Conservation (phyloP, 208 protist species). For the Leishmania tarentolae region DNA sequence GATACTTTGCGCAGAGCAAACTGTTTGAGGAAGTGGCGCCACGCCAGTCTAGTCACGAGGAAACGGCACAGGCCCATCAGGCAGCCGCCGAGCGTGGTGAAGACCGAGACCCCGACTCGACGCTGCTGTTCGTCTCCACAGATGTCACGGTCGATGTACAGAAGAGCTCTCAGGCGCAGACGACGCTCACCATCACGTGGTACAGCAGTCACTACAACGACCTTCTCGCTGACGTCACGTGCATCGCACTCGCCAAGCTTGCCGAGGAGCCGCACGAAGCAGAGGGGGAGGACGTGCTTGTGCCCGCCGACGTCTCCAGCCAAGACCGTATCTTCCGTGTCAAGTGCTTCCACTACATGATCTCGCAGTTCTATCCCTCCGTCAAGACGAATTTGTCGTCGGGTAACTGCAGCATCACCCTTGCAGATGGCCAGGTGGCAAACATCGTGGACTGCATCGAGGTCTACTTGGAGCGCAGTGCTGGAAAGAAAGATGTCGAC, state of each 20-base stretch:
- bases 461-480: constrained; percentile 65
- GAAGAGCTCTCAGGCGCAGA: constrained; percentile 71
- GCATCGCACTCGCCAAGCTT: constrained; percentile 84
- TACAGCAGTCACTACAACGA: constrained; percentile 85
- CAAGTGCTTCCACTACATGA: constrained; percentile 94
- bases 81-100: constrained; percentile 24
- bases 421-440: constrained; percentile 72
- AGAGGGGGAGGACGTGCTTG: constrained; percentile 50
- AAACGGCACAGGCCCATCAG: constrained; percentile 17
- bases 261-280: constrained; percentile 57
- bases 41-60: constrained; percentile 22
- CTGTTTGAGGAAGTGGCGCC: constrained; percentile 59
- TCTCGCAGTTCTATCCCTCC: constrained; percentile 85
- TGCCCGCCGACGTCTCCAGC: constrained; percentile 77
- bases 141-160: constrained; percentile 79
- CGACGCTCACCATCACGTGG: constrained; percentile 88
- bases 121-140: constrained; percentile 56
- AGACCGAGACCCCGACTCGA: constrained; percentile 28
- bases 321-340: constrained; percentile 88
- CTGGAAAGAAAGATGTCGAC: constrained; percentile 43
- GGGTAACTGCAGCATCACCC: constrained; percentile 58
- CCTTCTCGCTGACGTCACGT: constrained; percentile 88
- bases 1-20: constrained; percentile 85
- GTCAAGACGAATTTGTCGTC: constrained; percentile 82
- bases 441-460: constrained; percentile 87